Conservation (phyloP, 192 early-diverging fungal genomes). For the Backusella sp. region DNA sequence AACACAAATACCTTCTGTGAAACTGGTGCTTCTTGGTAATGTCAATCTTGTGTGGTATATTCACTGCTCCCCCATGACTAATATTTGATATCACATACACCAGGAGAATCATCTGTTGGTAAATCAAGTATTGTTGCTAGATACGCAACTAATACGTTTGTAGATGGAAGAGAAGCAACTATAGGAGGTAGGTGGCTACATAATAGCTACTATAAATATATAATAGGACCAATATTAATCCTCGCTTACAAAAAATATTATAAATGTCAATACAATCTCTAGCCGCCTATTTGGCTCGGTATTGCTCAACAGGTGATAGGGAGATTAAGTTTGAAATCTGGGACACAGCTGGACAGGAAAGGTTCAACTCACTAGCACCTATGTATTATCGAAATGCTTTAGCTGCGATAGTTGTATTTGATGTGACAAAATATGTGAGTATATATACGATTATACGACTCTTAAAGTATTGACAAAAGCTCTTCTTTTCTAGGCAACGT, state of each 20-base stretch:
- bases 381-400: constrained; percentile 99
- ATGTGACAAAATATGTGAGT: constrained; percentile 80
- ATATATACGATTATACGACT: not conserved
- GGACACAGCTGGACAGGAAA: constrained; percentile 97
- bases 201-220: not conserved
- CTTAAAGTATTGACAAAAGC: not conserved
- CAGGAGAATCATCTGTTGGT: constrained; percentile 94
- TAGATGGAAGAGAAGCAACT: constrained; percentile 97
- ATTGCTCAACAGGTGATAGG: constrained; percentile 86
- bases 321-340: constrained; percentile 84
- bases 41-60: not conserved
- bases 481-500: constrained; percentile 15
- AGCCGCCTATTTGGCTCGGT: constrained; percentile 90
- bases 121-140: constrained; percentile 95
- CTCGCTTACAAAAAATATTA: not conserved
- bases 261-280: not conserved
- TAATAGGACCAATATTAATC: not conserved
- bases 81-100: not conserved
- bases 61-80: not conserved
- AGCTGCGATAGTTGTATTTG: constrained; percentile 95
- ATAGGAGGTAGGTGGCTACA: constrained; percentile 77
- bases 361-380: constrained; percentile 87
- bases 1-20: constrained; percentile 87
- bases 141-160: constrained; percentile 93
- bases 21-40: constrained; percentile 88